These are phyloP conservation scores for Coemansia sp. DNA, from an alignment of 192 early-diverging fungal species.

Conservation along the genomic window DNA sequence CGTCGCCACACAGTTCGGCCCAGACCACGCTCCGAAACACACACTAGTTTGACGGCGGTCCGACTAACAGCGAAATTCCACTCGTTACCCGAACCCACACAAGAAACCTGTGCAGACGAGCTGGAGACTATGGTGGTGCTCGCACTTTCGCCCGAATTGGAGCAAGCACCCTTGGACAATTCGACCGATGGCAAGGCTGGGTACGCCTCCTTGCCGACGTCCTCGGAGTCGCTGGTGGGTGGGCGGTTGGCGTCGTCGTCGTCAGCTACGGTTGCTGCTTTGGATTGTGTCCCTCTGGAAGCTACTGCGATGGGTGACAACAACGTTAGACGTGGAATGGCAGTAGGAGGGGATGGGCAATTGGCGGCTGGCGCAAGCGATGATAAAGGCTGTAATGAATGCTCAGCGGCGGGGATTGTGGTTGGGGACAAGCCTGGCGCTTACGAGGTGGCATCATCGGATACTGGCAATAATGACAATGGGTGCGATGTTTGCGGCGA, in stretches of 20 bases:
- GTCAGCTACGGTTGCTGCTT: neutral
- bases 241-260: neutral
- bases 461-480: neutral
- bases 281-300: neutral
- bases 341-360: neutral
- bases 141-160: neutral
- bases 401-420: neutral
- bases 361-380: neutral
- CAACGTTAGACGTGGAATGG: neutral
- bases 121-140: neutral
- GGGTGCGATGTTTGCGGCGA: neutral
- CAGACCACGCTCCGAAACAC: neutral
- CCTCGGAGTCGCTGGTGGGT: neutral
- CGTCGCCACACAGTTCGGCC: neutral
- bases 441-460: neutral
- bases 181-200: neutral
- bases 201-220: neutral
- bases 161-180: neutral
- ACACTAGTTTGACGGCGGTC: neutral
- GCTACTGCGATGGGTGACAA: neutral
- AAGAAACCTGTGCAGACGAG: neutral
- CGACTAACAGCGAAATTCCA: slow-evolving; percentile 4
- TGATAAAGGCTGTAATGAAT: neutral
- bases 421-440: too few species aligned
- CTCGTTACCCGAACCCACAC: neutral